Conservation (phyloP, 306 rosid species). For the Castanopsis chinensis region DNA sequence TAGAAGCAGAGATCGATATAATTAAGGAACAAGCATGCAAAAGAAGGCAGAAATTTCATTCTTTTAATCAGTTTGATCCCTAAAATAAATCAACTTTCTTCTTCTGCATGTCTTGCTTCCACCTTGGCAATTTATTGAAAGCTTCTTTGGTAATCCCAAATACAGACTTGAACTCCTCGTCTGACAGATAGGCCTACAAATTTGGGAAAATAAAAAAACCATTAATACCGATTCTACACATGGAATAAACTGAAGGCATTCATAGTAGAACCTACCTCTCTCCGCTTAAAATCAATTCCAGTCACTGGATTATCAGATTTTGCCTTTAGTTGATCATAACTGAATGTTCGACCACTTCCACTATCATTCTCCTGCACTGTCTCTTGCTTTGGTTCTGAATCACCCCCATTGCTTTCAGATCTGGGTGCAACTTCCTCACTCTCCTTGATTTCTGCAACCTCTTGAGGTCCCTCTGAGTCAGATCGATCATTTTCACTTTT, state of each 20-base stretch:
- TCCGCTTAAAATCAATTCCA: constrained; percentile 83
- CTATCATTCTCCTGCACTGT: constrained; percentile 34
- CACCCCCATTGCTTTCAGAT: constrained; percentile 44
- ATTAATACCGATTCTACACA: constrained; percentile 11
- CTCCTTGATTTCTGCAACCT: constrained; percentile 60
- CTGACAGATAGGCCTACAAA: constrained; percentile 82
- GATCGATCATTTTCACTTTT: constrained; percentile 54
- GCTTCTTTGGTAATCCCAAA: constrained; percentile 77
- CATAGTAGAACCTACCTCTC: constrained; percentile 67
- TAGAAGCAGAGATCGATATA: constrained; percentile 40
- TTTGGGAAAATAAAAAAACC: constrained; percentile 17
- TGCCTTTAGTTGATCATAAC: constrained; percentile 84
- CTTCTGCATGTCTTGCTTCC: constrained; percentile 99
- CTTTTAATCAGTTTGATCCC: constrained; percentile 19
- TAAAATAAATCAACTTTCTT: constrained; percentile 84
- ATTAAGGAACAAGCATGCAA: constrained; percentile 41
- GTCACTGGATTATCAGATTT: constrained; percentile 76
- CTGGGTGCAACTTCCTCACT: constrained; percentile 44
- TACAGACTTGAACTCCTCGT: constrained; percentile 63
- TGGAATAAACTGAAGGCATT: constrained; percentile 7
- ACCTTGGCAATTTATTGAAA: constrained; percentile 80
- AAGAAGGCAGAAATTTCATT: constrained; percentile 27
- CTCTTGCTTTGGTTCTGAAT: constrained; percentile 60
- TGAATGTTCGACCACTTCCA: constrained; percentile 46
- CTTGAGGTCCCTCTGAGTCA: constrained; percentile 59